Conservation (phyloP, 169 alveolate genomes). For the Babesia bovis region DNA sequence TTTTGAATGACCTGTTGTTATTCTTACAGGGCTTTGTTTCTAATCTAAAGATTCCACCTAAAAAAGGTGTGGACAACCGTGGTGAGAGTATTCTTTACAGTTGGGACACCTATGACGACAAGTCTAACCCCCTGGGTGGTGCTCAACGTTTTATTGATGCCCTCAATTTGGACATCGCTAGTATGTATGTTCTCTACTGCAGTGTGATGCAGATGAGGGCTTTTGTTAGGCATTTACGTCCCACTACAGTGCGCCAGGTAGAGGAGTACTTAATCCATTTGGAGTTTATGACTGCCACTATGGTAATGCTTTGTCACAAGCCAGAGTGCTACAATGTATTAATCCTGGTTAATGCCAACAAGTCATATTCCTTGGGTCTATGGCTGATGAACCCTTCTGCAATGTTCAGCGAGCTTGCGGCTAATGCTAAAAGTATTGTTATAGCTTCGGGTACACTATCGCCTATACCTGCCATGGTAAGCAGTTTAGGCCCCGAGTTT, state of each 20-base stretch:
- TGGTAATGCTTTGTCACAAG: conserved; percentile 43
- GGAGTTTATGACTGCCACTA: conserved; percentile 27
- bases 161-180: conserved; percentile 11
- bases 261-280: conserved; percentile 16
- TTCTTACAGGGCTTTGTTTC: conserved; percentile 11
- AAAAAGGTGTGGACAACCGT: neutral
- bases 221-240: conserved; percentile 1
- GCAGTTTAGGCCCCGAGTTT: conserved; percentile 37
- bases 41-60: neutral
- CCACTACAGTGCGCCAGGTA: neutral
- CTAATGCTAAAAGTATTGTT: conserved; percentile 77
- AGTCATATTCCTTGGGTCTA: conserved; percentile 9
- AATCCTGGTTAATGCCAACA: conserved; percentile 1
- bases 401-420: conserved; percentile 30
- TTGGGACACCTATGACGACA: conserved; percentile 51
- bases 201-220: conserved; percentile 25
- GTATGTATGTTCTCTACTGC: conserved; percentile 31
- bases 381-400: conserved; percentile 52
- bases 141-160: conserved; percentile 17
- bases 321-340: conserved; percentile 50
- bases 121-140: conserved; percentile 34
- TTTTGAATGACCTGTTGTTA: conserved; percentile 8
- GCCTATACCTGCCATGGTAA: conserved; percentile 73
- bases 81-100: conserved; percentile 35
- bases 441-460: conserved; percentile 94